Evolutionary conservation across 73 alveolate species (phyloP).

Genomic region (Paramecium bursaria): DNA sequence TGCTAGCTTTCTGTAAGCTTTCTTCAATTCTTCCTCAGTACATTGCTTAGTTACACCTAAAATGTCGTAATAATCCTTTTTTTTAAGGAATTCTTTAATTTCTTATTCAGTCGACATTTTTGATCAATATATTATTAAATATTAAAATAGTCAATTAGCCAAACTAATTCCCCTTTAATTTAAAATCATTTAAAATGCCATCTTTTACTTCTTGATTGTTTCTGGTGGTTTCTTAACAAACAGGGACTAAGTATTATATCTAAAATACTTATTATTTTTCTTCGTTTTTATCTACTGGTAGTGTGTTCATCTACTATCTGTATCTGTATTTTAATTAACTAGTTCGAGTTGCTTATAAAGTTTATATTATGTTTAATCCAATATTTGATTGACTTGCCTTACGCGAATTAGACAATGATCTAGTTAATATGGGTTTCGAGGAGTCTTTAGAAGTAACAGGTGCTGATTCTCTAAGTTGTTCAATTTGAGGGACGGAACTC

Average conservation of each 20-base stretch:
- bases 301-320: not conserved
- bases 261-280: not conserved
- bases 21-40: slow-evolving; percentile 85
- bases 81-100: slow-evolving; percentile 61
- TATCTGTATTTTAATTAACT: not conserved
- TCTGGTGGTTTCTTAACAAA: not conserved
- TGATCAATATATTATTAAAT: too few species aligned
- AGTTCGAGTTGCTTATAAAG: not conserved
- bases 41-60: slow-evolving; percentile 87
- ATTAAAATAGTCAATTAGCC: too few species aligned
- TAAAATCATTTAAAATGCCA: not conserved
- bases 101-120: slow-evolving; percentile 65
- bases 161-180: not conserved
- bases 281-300: not conserved
- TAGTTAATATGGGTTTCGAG: not conserved
- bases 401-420: slow-evolving; percentile 57
- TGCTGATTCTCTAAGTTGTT: not conserved
- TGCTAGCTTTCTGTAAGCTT: slow-evolving; percentile 88
- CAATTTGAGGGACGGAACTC: not conserved
- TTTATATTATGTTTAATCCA: not conserved
- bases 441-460: not conserved
- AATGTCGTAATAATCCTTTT: slow-evolving; percentile 82
- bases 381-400: slow-evolving; percentile 12
- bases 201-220: not conserved
- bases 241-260: not conserved